Conservation (phyloP, 805 yeast genomes). For the Spathaspora boniae region DNA sequence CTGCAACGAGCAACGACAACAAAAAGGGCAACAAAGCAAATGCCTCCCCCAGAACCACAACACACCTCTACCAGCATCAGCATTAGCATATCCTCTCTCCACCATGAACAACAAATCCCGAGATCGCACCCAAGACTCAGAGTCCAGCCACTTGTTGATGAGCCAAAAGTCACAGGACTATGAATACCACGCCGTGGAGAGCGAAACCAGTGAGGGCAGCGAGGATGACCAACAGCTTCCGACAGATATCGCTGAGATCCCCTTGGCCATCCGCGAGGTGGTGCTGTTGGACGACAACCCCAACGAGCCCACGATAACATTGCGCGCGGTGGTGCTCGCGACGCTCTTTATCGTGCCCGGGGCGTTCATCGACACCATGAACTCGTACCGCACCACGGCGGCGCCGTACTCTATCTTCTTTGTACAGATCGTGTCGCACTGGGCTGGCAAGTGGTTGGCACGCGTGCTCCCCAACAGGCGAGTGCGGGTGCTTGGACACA, state of each 20-base stretch:
- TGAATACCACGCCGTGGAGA: conserved; percentile 3
- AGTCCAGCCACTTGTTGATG: background rate
- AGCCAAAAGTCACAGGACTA: background rate
- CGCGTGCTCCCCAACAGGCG: conserved; percentile 32
- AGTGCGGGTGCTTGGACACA: conserved; percentile 15
- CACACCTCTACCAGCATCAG: too few relatives aligned
- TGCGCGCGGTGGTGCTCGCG: conserved; percentile 32
- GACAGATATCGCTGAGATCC: conserved; percentile 25
- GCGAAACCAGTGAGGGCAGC: background rate
- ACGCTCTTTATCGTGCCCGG: conserved; percentile 37
- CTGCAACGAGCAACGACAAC: too few relatives aligned
- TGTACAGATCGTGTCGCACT: conserved; percentile 49
- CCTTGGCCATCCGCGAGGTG: conserved; percentile 30
- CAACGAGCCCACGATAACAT: conserved; percentile 33
- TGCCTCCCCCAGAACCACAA: too few relatives aligned
- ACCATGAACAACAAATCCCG: too few relatives aligned
- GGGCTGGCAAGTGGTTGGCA: conserved; percentile 46
- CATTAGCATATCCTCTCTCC: too few relatives aligned
- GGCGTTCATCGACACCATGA: conserved; percentile 40
- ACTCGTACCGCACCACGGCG: conserved; percentile 40
- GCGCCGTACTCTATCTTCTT: conserved; percentile 52
- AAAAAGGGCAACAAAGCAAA: too few relatives aligned
- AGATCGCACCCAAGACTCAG: too few relatives aligned
- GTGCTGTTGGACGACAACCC: conserved; percentile 41
- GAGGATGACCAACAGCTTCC: conserved; percentile 3